These are phyloP conservation scores for Taphrina betulina DNA, from an alignment of 1,139 yeast genomes.

Conservation along the genomic window DNA sequence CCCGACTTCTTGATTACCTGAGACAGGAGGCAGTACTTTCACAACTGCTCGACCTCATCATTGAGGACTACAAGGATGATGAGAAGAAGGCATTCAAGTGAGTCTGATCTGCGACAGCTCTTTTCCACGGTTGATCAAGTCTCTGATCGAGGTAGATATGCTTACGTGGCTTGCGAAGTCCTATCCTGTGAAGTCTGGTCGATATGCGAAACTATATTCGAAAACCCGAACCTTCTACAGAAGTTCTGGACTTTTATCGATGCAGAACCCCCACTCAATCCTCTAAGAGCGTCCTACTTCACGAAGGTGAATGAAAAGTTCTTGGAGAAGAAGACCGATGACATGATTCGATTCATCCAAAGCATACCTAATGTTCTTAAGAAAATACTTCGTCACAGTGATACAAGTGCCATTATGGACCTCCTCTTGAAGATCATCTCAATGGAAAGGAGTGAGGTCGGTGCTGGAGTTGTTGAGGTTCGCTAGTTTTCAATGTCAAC, in stretches of 20 bases:
- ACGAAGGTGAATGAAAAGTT: slow-evolving; percentile 93
- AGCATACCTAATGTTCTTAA: slow-evolving; percentile 63
- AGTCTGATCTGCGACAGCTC: too few relatives aligned
- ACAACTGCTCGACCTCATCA: slow-evolving; percentile 66
- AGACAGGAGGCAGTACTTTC: slow-evolving; percentile 69
- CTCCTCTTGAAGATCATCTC: slow-evolving; percentile 72
- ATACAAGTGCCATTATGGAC: slow-evolving; percentile 83
- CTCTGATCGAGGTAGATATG: slow-evolving; percentile 53
- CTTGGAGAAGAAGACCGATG: slow-evolving; percentile 84
- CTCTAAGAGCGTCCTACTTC: slow-evolving; percentile 78
- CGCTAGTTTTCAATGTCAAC: neutral
- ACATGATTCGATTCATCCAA: slow-evolving; percentile 69
- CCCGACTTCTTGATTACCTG: slow-evolving; percentile 74
- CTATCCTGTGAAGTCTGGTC: slow-evolving; percentile 94
- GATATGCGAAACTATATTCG: slow-evolving; percentile 86
- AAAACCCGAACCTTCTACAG: slow-evolving; percentile 61
- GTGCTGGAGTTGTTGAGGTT: slow-evolving; percentile 56
- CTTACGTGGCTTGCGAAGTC: slow-evolving; percentile 87
- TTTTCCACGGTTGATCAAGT: too few relatives aligned
- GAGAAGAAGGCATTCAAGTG: slow-evolving; percentile 48
- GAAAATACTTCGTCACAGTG: slow-evolving; percentile 72
- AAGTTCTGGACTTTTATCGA: slow-evolving; percentile 80
- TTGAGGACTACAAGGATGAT: slow-evolving; percentile 44
- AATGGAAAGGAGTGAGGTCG: slow-evolving; percentile 66
- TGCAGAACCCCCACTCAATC: slow-evolving; percentile 61